Evolutionary conservation across 768 basidiomycete species (phyloP).

Genomic region (Macrocybe gigantea): DNA sequence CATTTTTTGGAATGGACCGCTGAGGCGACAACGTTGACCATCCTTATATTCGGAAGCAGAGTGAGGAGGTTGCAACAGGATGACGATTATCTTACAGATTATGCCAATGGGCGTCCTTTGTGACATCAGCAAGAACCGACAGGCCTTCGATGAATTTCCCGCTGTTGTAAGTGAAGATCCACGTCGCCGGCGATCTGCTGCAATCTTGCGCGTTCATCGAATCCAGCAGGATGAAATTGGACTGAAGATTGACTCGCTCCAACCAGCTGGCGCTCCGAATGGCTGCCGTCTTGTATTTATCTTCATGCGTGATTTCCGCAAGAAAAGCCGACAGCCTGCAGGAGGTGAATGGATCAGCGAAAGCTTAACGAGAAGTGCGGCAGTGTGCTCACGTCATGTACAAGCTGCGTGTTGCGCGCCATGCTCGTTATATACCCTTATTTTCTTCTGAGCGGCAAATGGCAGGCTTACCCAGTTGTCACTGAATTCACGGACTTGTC

Average conservation of each 20-base stretch:
- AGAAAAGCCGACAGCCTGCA: conserved; percentile 43
- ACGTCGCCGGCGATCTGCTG: conserved; percentile 34
- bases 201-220: conserved; percentile 42
- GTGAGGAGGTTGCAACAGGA: conserved; percentile 5
- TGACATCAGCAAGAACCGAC: conserved; percentile 36
- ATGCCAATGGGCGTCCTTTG: conserved; percentile 34
- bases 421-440: neutral
- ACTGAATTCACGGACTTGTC: conserved; percentile 43
- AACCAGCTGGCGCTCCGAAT: conserved; percentile 45
- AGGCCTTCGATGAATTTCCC: conserved; percentile 51
- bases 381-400: conserved; percentile 29
- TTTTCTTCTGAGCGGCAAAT: neutral
- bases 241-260: conserved; percentile 36
- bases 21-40: conserved; percentile 30
- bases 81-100: conserved; percentile 24
- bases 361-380: neutral
- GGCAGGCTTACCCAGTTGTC: conserved; percentile 37
- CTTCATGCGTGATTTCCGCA: conserved; percentile 36
- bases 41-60: conserved; percentile 15
- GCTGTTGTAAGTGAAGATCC: conserved; percentile 50
- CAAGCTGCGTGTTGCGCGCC: conserved; percentile 16
- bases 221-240: conserved; percentile 38
- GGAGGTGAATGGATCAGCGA: neutral
- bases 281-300: conserved; percentile 41
- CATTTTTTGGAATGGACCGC: conserved; percentile 38